phyloP scores from a whole-genome alignment of 768 basidiomycete species.

The Phaeotremella skinneri region DNA sequence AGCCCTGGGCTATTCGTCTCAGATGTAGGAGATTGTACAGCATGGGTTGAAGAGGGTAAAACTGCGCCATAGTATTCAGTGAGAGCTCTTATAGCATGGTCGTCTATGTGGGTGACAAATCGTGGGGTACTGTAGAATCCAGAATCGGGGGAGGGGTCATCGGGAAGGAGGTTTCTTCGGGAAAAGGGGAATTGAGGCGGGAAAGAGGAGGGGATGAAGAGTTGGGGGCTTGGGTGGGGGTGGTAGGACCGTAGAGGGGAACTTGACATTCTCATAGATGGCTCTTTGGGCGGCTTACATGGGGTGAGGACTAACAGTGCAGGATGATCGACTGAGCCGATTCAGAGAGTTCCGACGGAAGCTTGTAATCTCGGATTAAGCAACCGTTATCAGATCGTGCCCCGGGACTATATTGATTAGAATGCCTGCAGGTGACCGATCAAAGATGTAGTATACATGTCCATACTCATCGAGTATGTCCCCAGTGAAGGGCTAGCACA shows the following conservation, averaged over 20 bases:
- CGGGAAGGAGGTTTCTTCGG: background rate
- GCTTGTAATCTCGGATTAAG: background rate
- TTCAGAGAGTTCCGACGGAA: background rate
- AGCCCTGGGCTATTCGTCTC: background rate
- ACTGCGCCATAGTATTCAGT: constrained; percentile 24
- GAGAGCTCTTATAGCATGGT: constrained; percentile 26
- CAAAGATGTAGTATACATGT: too few relatives aligned
- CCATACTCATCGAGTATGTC: too few relatives aligned
- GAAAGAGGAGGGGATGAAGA: background rate
- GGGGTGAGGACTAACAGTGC: background rate
- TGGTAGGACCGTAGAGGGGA: background rate
- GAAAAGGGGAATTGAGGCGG: background rate
- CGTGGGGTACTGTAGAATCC: constrained; percentile 29
- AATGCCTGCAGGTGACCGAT: too few relatives aligned
- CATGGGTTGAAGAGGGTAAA: constrained; percentile 15
- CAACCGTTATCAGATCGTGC: too few relatives aligned
- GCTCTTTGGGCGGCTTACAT: background rate
- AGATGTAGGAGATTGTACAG: too few relatives aligned
- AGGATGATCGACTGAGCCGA: background rate
- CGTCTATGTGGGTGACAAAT: constrained; percentile 40
- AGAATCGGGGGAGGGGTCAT: constrained; percentile 20
- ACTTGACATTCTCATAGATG: background rate
- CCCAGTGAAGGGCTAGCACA: too few relatives aligned
- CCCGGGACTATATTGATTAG: too few relatives aligned
- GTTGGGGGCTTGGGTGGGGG: background rate